Conservation (phyloP, 2,329 filamentous ascomycete genomes). For the Chaetothyriales sp. region DNA sequence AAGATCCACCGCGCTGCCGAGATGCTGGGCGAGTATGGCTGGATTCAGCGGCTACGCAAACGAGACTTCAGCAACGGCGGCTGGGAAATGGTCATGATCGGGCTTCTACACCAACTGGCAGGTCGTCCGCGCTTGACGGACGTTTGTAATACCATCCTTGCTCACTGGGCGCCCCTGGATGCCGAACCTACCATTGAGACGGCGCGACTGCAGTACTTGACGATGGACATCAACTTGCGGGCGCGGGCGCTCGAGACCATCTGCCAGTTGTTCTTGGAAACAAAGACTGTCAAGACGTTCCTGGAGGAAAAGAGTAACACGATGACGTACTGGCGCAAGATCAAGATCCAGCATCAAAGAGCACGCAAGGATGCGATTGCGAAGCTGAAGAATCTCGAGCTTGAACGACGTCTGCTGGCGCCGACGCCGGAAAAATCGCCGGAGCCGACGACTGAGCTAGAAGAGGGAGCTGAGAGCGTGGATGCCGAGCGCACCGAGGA, state of each 20-base stretch:
- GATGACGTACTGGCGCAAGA: constrained; percentile 89
- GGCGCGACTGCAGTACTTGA: constrained; percentile 55
- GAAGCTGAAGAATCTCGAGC: constrained; percentile 32
- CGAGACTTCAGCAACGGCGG: constrained; percentile 74
- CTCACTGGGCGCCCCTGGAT: constrained; percentile 64
- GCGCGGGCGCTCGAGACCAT: constrained; percentile 70
- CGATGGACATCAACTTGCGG: constrained; percentile 68
- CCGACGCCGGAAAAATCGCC: constrained; percentile 32
- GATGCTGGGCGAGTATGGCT: constrained; percentile 57
- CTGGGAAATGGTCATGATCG: constrained; percentile 82
- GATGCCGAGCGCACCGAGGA: constrained; percentile 42
- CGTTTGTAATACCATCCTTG: constrained; percentile 64
- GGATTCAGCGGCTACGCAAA: constrained; percentile 70
- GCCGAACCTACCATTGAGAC: constrained; percentile 61
- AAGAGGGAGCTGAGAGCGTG: constrained; percentile 37
- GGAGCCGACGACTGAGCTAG: constrained; percentile 28
- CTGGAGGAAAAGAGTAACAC: constrained; percentile 84
- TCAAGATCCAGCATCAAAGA: constrained; percentile 85
- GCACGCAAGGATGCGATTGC: constrained; percentile 47
- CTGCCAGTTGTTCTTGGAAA: constrained; percentile 71
- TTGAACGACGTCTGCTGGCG: constrained; percentile 33
- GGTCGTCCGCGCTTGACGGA: constrained; percentile 54
- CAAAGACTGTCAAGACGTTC: constrained; percentile 70
- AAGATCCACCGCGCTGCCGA: constrained; percentile 48
- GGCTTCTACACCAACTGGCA: constrained; percentile 70